These are phyloP conservation scores for Aspergillus sp. DNA, from an alignment of 2,329 filamentous ascomycete genomes.

Conservation along the genomic window DNA sequence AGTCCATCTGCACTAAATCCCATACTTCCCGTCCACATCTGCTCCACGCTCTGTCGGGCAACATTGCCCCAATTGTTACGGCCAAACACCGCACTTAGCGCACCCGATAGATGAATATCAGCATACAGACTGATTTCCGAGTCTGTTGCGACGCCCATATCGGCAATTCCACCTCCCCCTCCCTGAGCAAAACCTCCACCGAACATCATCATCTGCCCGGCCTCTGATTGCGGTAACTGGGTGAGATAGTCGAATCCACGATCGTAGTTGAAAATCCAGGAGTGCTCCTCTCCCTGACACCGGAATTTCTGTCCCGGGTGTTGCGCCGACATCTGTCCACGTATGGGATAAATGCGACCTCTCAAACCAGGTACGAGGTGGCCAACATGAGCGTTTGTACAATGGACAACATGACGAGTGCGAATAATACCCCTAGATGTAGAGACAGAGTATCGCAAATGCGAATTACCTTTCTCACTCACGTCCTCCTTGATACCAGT, in stretches of 20 bases:
- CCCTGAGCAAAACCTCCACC: conserved; percentile 56
- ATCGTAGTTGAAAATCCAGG: conserved; percentile 55
- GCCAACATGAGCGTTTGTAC: conserved; percentile 58
- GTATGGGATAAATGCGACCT: conserved; percentile 41
- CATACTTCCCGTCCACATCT: conserved; percentile 48
- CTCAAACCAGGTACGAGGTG: conserved; percentile 53
- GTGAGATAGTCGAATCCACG: conserved; percentile 57
- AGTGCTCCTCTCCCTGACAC: conserved; percentile 39
- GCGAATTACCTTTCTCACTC: neutral
- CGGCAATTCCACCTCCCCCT: conserved; percentile 46
- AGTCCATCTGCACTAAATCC: conserved; percentile 53
- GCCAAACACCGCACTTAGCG: conserved; percentile 29
- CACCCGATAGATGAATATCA: conserved; percentile 31
- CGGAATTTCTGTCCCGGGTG: conserved; percentile 33
- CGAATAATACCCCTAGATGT: conserved; percentile 51
- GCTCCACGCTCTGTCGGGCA: conserved; percentile 23
- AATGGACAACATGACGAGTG: conserved; percentile 58
- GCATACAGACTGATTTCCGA: conserved; percentile 28
- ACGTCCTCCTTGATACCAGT: conserved; percentile 1
- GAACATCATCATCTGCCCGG: conserved; percentile 53
- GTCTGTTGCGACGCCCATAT: conserved; percentile 54
- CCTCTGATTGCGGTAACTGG: conserved; percentile 39
- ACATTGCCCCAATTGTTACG: conserved; percentile 26
- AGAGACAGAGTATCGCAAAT: conserved; percentile 42
- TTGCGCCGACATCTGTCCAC: conserved; percentile 49